Conservation (phyloP, 106 monocot species). For the Dendrobium nobile region DNA sequence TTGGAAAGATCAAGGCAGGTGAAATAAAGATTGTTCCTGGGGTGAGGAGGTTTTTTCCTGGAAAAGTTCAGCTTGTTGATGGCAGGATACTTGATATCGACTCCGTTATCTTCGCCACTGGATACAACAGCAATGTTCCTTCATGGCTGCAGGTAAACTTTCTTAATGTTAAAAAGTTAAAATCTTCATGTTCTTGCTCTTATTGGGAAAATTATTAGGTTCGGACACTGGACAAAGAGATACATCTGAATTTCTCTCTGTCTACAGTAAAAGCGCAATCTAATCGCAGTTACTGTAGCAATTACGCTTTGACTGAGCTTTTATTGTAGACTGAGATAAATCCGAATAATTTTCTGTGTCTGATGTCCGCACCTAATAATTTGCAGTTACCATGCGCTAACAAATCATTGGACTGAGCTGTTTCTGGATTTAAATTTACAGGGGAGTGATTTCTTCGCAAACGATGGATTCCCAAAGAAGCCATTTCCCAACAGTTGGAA, state of each 20-base stretch:
- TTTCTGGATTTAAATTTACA: neutral
- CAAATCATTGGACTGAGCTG: no score
- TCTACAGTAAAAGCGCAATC: no score
- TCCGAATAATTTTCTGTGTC: no score
- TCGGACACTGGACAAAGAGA: no score
- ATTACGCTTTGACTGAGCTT: no score
- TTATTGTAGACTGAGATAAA: no score
- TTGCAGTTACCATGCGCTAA: no score
- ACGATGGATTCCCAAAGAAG: slow-evolving; percentile 4
- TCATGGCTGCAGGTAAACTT: slow-evolving; percentile 55
- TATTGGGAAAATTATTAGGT: no score
- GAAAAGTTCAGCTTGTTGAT: slow-evolving; percentile 47
- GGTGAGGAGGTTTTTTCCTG: slow-evolving; percentile 33
- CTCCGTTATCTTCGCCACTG: slow-evolving; percentile 49
- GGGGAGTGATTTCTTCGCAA: slow-evolving; percentile 36
- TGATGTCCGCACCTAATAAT: no score
- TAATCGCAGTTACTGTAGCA: no score
- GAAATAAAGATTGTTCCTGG: slow-evolving; percentile 58
- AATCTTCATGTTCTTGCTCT: neutral
- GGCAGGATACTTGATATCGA: slow-evolving; percentile 31
- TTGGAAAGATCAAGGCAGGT: slow-evolving; percentile 47
- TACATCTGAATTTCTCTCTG: no score
- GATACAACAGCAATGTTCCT: slow-evolving; percentile 65
- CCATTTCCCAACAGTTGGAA: slow-evolving; percentile 9
- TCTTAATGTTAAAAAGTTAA: no score